phyloP scores from a whole-genome alignment of 768 basidiomycete species.

The Vararia minispora region DNA sequence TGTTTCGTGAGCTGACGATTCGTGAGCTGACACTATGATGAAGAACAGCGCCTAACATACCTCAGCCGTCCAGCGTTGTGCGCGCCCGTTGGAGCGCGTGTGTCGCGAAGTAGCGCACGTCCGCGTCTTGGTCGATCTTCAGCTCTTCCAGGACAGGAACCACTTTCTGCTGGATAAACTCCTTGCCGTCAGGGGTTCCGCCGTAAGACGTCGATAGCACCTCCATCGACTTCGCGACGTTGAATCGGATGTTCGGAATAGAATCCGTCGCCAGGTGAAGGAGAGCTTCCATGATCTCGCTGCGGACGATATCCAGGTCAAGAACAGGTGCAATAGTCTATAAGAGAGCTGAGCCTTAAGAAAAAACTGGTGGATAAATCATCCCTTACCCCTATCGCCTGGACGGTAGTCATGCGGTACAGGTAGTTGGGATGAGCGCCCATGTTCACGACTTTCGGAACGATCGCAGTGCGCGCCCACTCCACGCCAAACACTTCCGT shows the following conservation, averaged over 20 bases:
- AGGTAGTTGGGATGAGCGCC: constrained; percentile 94
- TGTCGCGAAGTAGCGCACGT: constrained; percentile 89
- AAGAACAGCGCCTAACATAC: too few species aligned
- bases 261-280: constrained; percentile 76
- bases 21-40: too few species aligned
- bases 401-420: constrained; percentile 97
- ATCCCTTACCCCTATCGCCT: constrained; percentile 82
- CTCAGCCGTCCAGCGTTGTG: constrained; percentile 26
- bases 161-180: constrained; percentile 64
- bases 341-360: constrained; percentile 3
- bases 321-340: constrained; percentile 94
- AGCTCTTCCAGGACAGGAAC: constrained; percentile 78
- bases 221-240: constrained; percentile 93
- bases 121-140: constrained; percentile 84
- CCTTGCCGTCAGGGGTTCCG: constrained; percentile 52
- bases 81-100: constrained; percentile 60
- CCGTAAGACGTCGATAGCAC: constrained; percentile 69
- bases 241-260: constrained; percentile 99
- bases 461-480: constrained; percentile 89
- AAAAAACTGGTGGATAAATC: constrained; percentile 5
- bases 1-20: too few species aligned
- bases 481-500: constrained; percentile 98
- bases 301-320: constrained; percentile 69
- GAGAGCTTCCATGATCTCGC: constrained; percentile 77
- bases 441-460: constrained; percentile 97